Percentiles rank a stretch among this genome's conserved stretches.
Evolutionary conservation across 2,329 filamentous ascomycete genomes (phyloP).

Genomic region (Colletotrichum orchidophilum): DNA sequence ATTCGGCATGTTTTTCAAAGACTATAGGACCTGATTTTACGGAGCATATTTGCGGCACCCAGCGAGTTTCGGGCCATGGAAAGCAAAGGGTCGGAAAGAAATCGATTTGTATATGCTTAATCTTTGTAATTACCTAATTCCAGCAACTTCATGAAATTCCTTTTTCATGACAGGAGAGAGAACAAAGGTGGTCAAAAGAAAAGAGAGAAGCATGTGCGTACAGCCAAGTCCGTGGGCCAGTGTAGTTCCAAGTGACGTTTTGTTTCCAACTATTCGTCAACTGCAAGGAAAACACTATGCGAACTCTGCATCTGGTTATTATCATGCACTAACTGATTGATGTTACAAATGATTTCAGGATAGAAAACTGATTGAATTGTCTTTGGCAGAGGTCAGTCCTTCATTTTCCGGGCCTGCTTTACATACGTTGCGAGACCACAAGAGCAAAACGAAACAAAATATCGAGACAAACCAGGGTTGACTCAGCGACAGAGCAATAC

Average conservation of each 20-base stretch:
- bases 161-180: conserved; percentile 1
- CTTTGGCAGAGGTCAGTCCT: too few relatives aligned
- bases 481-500: background rate
- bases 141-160: background rate
- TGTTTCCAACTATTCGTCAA: background rate
- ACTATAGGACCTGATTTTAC: background rate
- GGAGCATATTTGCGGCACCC: background rate
- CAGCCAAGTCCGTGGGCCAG: too few relatives aligned
- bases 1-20: background rate
- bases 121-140: conserved; percentile 33
- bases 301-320: background rate
- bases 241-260: too few relatives aligned
- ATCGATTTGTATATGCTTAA: conserved; percentile 16
- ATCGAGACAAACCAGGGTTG: background rate
- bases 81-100: background rate
- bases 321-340: too few relatives aligned
- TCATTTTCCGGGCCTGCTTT: too few relatives aligned
- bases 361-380: too few relatives aligned
- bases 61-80: background rate
- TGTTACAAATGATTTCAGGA: too few relatives aligned
- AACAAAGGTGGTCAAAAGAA: background rate
- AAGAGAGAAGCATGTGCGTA: background rate
- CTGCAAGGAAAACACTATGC: background rate
- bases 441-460: background rate
- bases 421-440: background rate